Evolutionary conservation across 140 eudicot species (phyloP), one percentile per base, ranked within the genome.

Genomic region (Anethum foeniculum): DNA sequence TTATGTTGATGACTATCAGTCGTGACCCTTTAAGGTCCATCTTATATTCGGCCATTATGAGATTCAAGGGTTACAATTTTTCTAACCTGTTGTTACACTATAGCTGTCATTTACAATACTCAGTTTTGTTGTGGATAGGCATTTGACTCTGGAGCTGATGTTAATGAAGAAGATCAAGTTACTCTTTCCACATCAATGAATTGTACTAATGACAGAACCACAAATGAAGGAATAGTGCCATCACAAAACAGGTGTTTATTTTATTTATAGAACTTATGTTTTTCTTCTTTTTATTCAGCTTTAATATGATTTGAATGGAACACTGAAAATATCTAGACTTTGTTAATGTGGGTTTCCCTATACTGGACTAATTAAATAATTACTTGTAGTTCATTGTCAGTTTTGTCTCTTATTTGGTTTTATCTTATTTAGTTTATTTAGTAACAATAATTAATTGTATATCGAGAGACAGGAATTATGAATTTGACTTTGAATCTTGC

Each of bases 401-500:
- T 65, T 65, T 14, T 25, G 10, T 15, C 34, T 27, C 25, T 27
- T 65, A 65, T 65, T 27, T 65, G 18, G 16, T 65, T 25, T 27
- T 11, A 13, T 65, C 5, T 23, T 65, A 65, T 25, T 25, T 64
- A 62, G 30, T 56, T 25, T 64, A 2, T 25, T 80, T 79, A 34
- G 21, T 78, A 80, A 56, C 47, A 48, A 34, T 5, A 44, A 75
- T 30, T 23, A 60, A 68, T 60, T 48, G 4, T 72, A 30, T 78
- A 79, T 80, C 28, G 75, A 82, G 84, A 82, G 75, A 83, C 88
- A 87, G 90, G 85, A 90, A 84, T 38, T 71, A 34, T 76, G 91
- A 79, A 80, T 67, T 81, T 82, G 97, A 87, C 76, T 75, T 87
- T 75, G 98, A 88, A 83, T 84, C 93, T 80, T 93, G 96, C 84